Evolutionary conservation across 148 eudicot species (phyloP), one percentile per base, ranked within the genome.

Genomic region (Fagopyrum homotropicum): DNA sequence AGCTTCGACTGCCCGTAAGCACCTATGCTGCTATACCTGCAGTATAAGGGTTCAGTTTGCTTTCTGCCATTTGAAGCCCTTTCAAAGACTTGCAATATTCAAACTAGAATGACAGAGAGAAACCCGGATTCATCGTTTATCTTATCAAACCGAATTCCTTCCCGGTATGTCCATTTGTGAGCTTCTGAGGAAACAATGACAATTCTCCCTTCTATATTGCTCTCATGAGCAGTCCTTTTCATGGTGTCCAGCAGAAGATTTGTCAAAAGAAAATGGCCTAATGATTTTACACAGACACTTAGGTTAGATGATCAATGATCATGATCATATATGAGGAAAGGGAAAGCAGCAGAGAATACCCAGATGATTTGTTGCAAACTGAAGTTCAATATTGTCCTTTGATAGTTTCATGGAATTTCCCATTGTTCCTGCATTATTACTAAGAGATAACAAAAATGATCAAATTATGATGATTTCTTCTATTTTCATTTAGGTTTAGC

Each of bases 361-460:
- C 80, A 93, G 55, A 81, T 93, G 98, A 80, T 93, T 91, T 64
- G 95, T 91, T 40, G 91, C 97, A 84, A 93, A 91, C 57, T 93
- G 97, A 81, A 93, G 83, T 72, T 93, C 97, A 51, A 91, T 83
- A 56, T 83, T 85, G 86, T 93, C 98, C 79, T 91, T 84, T 4
- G 98, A 85, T 76, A 89, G 77, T 78, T 59, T 80, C 82, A 87
- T 91, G 16, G 98, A 97, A 47, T 85, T 81, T 75, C 89, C 90
- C 97, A 93, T 88, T 73, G 91, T 87, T 59, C 98, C 98, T 88
- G 98, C 98, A 88, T 93, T 91, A 83, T 93, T 93, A 79, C 97
- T 93, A 81, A 54, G 64, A 81, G 74, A 61, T 72, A 46, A 45
- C 17, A 81, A 52, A 52, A 52, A 14, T 8, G 6, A 66, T 16